Percentiles rank a stretch among this genome's conserved stretches.
Evolutionary conservation across 1,284 basidiomycete genomes (phyloP).

Genomic region (Ustilago esculenta): DNA sequence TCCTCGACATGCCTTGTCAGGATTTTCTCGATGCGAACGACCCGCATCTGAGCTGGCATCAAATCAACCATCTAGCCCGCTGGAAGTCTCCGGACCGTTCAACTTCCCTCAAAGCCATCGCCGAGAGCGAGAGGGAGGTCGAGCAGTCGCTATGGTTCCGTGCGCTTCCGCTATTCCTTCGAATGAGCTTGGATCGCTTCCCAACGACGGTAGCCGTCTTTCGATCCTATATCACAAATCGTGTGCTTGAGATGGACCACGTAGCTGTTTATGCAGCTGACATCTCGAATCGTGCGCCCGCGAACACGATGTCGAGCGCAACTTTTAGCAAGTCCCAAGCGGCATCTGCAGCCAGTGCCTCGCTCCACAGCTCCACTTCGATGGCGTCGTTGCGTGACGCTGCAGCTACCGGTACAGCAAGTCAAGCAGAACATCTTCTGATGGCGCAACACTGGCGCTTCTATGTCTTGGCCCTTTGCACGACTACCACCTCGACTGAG

Average conservation of each 20-base stretch:
- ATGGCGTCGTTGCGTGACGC: slow-evolving; percentile 41
- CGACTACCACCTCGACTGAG: slow-evolving; percentile 71
- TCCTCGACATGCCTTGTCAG: slow-evolving; percentile 53
- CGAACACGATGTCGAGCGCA: slow-evolving; percentile 14
- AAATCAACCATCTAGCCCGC: slow-evolving; percentile 46
- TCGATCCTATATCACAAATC: slow-evolving; percentile 65
- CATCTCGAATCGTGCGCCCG: slow-evolving; percentile 46
- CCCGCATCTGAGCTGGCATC: slow-evolving; percentile 42
- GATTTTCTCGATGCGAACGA: slow-evolving; percentile 50
- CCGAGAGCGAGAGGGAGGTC: slow-evolving; percentile 68
- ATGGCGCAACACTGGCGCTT: slow-evolving; percentile 86
- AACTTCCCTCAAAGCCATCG: slow-evolving; percentile 58
- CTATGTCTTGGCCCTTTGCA: slow-evolving; percentile 83
- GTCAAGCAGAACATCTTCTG: slow-evolving; percentile 72
- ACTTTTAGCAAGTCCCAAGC: slow-evolving; percentile 41
- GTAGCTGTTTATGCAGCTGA: slow-evolving; percentile 67
- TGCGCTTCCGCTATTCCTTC: slow-evolving; percentile 68
- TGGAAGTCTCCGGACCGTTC: slow-evolving; percentile 46
- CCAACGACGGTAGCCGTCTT: slow-evolving; percentile 67
- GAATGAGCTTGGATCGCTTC: slow-evolving; percentile 65
- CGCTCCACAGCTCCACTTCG: slow-evolving; percentile 31
- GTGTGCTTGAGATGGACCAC: slow-evolving; percentile 68
- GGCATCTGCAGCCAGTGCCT: slow-evolving; percentile 21
- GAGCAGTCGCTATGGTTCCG: slow-evolving; percentile 69
- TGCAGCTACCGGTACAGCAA: slow-evolving; percentile 52